Conservation (phyloP, 2,329 filamentous ascomycete genomes). For the Acrocalymma vagum region DNA sequence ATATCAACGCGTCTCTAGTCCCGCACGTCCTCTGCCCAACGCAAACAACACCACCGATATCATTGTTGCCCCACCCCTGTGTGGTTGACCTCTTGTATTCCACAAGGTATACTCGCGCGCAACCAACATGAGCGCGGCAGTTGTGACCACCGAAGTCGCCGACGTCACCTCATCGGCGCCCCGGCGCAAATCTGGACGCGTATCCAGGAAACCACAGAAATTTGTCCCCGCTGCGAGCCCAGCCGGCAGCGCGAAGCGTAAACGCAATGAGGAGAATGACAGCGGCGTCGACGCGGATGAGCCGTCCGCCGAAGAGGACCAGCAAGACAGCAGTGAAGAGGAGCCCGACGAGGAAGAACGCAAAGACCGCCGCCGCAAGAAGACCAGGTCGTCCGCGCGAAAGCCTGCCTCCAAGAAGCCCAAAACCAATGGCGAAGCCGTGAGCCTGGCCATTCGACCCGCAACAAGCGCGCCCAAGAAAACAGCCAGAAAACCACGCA, state of each 20-base stretch:
- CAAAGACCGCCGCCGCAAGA: conserved; percentile 44
- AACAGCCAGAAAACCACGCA: conserved; percentile 52
- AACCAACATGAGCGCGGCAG: conserved; percentile 41
- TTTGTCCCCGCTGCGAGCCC: conserved; percentile 41
- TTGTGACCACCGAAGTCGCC: conserved; percentile 30
- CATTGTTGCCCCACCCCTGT: no score
- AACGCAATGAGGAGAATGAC: conserved; percentile 40
- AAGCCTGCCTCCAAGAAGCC: conserved; percentile 61
- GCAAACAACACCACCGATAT: no score
- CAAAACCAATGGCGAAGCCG: conserved; percentile 61
- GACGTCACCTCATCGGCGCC: conserved; percentile 36
- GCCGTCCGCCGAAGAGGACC: conserved; percentile 35
- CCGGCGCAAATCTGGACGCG: conserved; percentile 52
- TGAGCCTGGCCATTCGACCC: conserved; percentile 64
- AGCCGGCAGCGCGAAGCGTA: conserved; percentile 43
- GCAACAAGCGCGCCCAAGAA: conserved; percentile 50
- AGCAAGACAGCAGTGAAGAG: conserved; percentile 43
- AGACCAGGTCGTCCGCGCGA: conserved; percentile 32
- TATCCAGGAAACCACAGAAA: conserved; percentile 46
- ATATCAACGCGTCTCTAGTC: no score
- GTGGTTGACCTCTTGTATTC: no score
- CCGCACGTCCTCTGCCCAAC: no score
- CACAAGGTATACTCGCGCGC: no score
- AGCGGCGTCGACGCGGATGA: conserved; percentile 39
- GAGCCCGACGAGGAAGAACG: conserved; percentile 51